Evolutionary conservation across 169 alveolate genomes (phyloP), one percentile per base, ranked within the genome.

Genomic region (Besnoitia besnoiti): DNA sequence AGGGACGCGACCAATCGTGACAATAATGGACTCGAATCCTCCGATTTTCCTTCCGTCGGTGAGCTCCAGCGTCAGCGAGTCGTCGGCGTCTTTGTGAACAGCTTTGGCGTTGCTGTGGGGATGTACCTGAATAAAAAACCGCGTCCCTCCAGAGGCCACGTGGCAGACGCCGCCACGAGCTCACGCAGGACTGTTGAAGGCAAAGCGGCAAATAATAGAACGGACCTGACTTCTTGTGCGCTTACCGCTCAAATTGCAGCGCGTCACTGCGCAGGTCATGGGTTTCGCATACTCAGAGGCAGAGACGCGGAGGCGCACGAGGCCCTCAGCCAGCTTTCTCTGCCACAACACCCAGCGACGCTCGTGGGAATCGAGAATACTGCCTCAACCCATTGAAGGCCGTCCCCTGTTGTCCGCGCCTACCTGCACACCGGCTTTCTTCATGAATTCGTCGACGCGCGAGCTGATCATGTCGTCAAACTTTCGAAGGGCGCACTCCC

Each of bases 341-440:
- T n/a, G n/a, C n/a, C n/a, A n/a, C n/a, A n/a, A n/a, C n/a, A n/a
- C n/a, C n/a, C n/a, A n/a, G n/a, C n/a, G n/a, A n/a, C n/a, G n/a
- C n/a, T n/a, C n/a, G n/a, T n/a, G n/a, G n/a, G n/a, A n/a, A n/a
- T n/a, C n/a, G n/a, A n/a, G n/a, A n/a, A n/a, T n/a, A n/a, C n/a
- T n/a, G n/a, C n/a, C n/a, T n/a, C n/a, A n/a, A n/a, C n/a, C n/a
- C n/a, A n/a, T n/a, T n/a, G n/a, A n/a, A n/a, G n/a, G n/a, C n/a
- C n/a, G n/a, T n/a, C n/a, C n/a, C n/a, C n/a, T n/a, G n/a, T n/a
- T n/a, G n/a, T n/a, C n/a, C n/a, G n/a, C 7, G 79, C 37, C 19
- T 39, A 77, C 87, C 87, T 77, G 87, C 16, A 77, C 87, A 4
- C 87, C 59, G 10, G 87, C 50, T 39, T 42, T 37, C 55, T 40